These are phyloP conservation scores for Aspergillus cejpii DNA, from an alignment of 2,329 filamentous ascomycete genomes.

Conservation along the genomic window DNA sequence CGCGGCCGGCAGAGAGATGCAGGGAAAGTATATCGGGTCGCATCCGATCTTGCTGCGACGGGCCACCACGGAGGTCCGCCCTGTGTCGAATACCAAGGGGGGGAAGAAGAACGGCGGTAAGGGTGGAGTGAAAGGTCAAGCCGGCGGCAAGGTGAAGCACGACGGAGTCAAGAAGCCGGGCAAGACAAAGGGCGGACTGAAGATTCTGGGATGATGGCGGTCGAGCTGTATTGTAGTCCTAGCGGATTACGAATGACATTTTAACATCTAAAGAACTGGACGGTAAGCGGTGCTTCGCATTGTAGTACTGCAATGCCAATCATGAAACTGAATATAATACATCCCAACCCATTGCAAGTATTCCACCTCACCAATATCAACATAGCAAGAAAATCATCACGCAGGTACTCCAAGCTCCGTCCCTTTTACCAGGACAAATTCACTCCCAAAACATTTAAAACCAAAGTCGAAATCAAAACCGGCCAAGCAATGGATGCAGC, in stretches of 20 bases:
- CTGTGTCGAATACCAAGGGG: conserved; percentile 60
- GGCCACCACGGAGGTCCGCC: conserved; percentile 85
- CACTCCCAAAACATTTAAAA: not conserved
- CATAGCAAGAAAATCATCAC: no score
- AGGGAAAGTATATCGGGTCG: conserved; percentile 97
- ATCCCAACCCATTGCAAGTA: not conserved
- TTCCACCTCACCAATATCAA: not conserved
- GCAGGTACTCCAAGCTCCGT: not conserved
- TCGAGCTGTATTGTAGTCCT: no score
- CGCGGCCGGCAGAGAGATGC: conserved; percentile 93
- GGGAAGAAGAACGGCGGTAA: conserved; percentile 47
- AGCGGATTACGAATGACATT: no score
- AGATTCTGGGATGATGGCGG: conserved; percentile 37
- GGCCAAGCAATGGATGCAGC: no score
- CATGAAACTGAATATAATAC: not conserved
- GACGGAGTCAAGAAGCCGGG: conserved; percentile 42
- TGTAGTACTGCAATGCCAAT: not conserved
- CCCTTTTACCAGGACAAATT: not conserved
- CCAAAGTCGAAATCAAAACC: no score
- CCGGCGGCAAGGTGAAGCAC: conserved; percentile 39
- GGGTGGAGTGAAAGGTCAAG: conserved; percentile 28
- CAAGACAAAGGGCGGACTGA: conserved; percentile 43
- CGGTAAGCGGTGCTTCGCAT: no score
- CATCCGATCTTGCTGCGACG: conserved; percentile 84
- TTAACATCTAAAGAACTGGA: no score